These are phyloP conservation scores for Vigna unguiculata DNA, from an alignment of 306 rosid species.

Conservation along the genomic window DNA sequence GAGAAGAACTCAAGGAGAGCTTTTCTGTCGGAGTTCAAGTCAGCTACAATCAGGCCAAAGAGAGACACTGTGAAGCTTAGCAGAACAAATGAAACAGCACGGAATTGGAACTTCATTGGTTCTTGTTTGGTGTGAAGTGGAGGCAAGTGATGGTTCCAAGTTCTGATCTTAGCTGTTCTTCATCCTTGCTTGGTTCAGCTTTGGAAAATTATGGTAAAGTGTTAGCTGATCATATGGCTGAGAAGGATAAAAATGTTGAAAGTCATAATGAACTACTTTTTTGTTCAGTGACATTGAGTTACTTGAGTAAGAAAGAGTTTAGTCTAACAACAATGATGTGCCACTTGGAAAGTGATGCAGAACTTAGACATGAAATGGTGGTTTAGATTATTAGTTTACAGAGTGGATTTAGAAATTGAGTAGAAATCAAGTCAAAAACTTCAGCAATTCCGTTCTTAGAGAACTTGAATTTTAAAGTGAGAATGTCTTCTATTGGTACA, in stretches of 20 bases:
- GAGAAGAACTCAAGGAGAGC: slow-evolving; percentile 64
- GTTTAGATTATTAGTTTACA: background rate
- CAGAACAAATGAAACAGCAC: slow-evolving; percentile 42
- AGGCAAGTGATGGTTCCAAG: slow-evolving; percentile 26
- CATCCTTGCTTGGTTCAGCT: slow-evolving; percentile 48
- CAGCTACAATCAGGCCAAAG: slow-evolving; percentile 48
- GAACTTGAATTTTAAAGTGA: slow-evolving; percentile 14
- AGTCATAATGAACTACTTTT: slow-evolving; percentile 17
- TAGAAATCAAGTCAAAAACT: slow-evolving; percentile 20
- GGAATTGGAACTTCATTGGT: slow-evolving; percentile 54
- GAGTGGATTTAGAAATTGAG: slow-evolving; percentile 15
- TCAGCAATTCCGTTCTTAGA: background rate
- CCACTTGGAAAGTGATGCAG: background rate
- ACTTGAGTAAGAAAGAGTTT: background rate
- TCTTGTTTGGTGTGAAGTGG: slow-evolving; percentile 37
- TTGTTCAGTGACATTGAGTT: slow-evolving; percentile 1
- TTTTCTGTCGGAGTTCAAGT: slow-evolving; percentile 63
- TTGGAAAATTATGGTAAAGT: slow-evolving; percentile 43
- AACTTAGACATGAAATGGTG: background rate
- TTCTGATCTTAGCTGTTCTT: slow-evolving; percentile 39
- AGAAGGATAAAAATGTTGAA: slow-evolving; percentile 28
- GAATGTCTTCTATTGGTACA: slow-evolving; percentile 39
- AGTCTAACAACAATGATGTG: background rate
- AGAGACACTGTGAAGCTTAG: slow-evolving; percentile 40
- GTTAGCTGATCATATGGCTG: slow-evolving; percentile 40